phyloP scores from a whole-genome alignment of 805 yeast genomes.

The Jamesozyma hellenica region DNA sequence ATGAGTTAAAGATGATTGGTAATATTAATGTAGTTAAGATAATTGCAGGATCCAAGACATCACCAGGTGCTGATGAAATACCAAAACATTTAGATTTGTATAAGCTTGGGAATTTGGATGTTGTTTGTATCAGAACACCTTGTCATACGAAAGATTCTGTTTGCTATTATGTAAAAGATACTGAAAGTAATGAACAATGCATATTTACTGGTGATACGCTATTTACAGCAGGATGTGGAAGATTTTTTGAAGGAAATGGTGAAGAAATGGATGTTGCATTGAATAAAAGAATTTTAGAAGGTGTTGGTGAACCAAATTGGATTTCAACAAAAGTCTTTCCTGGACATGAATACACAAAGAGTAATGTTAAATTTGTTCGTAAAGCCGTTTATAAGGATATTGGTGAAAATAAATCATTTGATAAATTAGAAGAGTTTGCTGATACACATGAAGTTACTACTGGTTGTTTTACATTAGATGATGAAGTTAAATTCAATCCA shows the following conservation, averaged over 20 bases:
- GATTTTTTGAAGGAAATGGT: conserved; percentile 89
- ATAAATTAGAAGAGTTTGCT: conserved; percentile 42
- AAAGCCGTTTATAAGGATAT: conserved; percentile 42
- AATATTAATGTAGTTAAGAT: conserved; percentile 44
- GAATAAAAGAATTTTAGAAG: conserved; percentile 53
- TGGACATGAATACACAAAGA: conserved; percentile 90
- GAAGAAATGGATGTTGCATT: conserved; percentile 69
- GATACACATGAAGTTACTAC: conserved; percentile 60
- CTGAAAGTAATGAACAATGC: conserved; percentile 49
- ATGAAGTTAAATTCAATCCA: conserved; percentile 78
- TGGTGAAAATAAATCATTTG: conserved; percentile 38
- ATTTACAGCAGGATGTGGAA: conserved; percentile 90
- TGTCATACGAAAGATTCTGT: conserved; percentile 97
- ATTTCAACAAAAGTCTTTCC: conserved; percentile 60
- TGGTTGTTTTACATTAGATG: conserved; percentile 74
- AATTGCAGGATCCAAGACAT: conserved; percentile 57
- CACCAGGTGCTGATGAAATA: conserved; percentile 58
- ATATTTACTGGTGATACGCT: conserved; percentile 95
- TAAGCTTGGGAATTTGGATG: conserved; percentile 35
- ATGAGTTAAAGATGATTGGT: conserved; percentile 19
- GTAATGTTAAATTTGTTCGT: conserved; percentile 70
- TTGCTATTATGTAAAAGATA: conserved; percentile 69
- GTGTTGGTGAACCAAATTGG: conserved; percentile 32
- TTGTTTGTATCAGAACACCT: conserved; percentile 87
- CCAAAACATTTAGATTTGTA: conserved; percentile 55